These are phyloP conservation scores for Candida neerlandica DNA, from an alignment of 1,139 yeast genomes.

Conservation along the genomic window DNA sequence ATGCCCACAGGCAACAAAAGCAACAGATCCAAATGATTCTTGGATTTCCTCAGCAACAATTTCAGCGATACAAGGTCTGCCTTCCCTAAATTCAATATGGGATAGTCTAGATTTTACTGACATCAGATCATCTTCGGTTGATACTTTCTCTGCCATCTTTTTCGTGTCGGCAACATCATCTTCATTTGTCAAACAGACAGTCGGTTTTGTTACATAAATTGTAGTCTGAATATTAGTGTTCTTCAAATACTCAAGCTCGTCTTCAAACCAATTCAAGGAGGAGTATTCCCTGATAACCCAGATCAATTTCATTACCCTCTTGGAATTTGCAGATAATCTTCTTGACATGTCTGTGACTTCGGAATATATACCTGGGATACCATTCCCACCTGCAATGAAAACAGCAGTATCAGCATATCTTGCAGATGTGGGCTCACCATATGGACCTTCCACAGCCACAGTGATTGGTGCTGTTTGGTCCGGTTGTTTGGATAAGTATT, in stretches of 20 bases:
- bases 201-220: constrained; percentile 36
- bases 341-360: constrained; percentile 36
- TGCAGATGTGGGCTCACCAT: constrained; percentile 37
- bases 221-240: constrained; percentile 29
- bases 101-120: constrained; percentile 23
- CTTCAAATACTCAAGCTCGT: constrained; percentile 30
- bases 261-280: constrained; percentile 37
- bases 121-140: constrained; percentile 3
- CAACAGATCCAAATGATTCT: constrained; percentile 37
- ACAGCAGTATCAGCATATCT: constrained; percentile 34
- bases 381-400: constrained; percentile 47
- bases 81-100: constrained; percentile 34
- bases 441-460: constrained; percentile 46
- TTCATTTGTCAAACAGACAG: constrained; percentile 1
- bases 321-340: constrained; percentile 23
- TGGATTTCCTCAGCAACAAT: constrained; percentile 29
- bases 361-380: constrained; percentile 46
- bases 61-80: constrained; percentile 35
- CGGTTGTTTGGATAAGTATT: constrained; percentile 31
- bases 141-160: constrained; percentile 6
- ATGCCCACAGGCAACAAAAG: constrained; percentile 56
- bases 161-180: constrained; percentile 4
- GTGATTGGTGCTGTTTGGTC: constrained; percentile 28
- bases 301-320: constrained; percentile 18
- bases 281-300: constrained; percentile 33